Conservation (phyloP, 164 flowering plant species). For the Umbellularia californica region DNA sequence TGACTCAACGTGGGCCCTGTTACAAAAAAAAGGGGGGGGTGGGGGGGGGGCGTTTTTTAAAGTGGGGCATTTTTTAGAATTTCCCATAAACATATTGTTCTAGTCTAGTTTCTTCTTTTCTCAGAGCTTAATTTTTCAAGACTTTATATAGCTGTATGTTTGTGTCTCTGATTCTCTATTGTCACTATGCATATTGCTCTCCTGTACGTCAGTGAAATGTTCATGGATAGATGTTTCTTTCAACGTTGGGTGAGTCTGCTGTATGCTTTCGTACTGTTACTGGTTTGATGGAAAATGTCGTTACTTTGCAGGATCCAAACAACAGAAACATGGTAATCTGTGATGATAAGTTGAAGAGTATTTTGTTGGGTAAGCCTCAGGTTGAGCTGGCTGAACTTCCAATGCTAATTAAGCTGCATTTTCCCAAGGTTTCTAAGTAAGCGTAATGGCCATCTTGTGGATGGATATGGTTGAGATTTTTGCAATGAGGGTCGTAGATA, state of each 20-base stretch:
- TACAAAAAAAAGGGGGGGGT: too few relatives aligned
- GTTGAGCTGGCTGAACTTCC: slow-evolving; percentile 91
- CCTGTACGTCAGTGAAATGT: neutral
- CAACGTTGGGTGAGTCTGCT: neutral
- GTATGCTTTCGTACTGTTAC: neutral
- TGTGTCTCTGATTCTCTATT: neutral
- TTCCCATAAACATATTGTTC: too few relatives aligned
- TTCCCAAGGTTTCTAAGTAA: slow-evolving; percentile 68
- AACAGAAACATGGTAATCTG: slow-evolving; percentile 84
- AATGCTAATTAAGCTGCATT: slow-evolving; percentile 71
- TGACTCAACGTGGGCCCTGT: too few relatives aligned
- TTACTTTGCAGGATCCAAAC: slow-evolving; percentile 62
- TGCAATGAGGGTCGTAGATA: too few relatives aligned
- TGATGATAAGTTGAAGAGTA: slow-evolving; percentile 76
- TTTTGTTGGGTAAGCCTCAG: slow-evolving; percentile 68
- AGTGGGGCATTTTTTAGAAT: too few relatives aligned
- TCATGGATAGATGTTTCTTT: neutral
- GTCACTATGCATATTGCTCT: neutral
- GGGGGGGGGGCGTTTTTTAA: too few relatives aligned
- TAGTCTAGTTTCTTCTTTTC: too few relatives aligned
- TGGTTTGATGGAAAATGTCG: slow-evolving; percentile 1
- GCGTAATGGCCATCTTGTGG: neutral
- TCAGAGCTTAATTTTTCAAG: too few relatives aligned
- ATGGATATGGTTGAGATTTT: too few relatives aligned
- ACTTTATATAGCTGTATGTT: neutral